Base-by-base conservation (phyloP, 805 yeast genomes). In the Yamadazyma sp. region DNA sequence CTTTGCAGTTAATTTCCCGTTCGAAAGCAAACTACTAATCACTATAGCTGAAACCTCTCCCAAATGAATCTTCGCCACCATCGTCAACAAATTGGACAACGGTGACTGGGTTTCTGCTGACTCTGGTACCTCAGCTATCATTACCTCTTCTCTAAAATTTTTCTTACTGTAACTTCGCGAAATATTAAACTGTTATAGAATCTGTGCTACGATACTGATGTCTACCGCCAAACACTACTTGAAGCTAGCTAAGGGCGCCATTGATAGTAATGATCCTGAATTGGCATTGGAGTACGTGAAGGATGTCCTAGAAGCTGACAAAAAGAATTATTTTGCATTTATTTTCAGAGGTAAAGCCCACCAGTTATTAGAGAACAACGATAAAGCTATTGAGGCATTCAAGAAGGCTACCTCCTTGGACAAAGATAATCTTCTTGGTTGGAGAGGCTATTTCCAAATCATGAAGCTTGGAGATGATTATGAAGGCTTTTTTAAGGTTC, bases 31-130 rank as follows among this genome's bases (percentile, higher is more conserved):
- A 2, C 72, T 50, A 1, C 84, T 71, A 12, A 80, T 69, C 11
- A 89, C 65, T 4, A 64, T 53, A 2, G 88, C 75, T 0, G 95
- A 89, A 30, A 78, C 73, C 48, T 82, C 86, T 10, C 97, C 97
- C 5, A 83, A 53, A 44, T 73, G 76, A 1, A 70, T 60, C 38
- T 69, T 70, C 11, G 79, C 65, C 11, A 81, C 48, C 19, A 73
- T 66, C 1, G 79, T 69, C 53, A 71, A 78, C 14, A 83, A 55
- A 48, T 70, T 77, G n/a, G 82, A 70, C 48, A 70, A 70, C 1
- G 91, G 80, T 12, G 80, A 75, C 54, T 78, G 78, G 0, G 77
- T 74, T 52, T 76, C 62, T 44, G 74, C 47, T 1, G 53, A 27
- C 15, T 30, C 38, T 4, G 48, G 41, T 16, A 44, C 14, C 21